A percentile compares a stretch with the other conserved stretches of the same genome.
These are phyloP conservation scores for Beta corolliflora DNA, from an alignment of 179 eudicot genomes.

Conservation along the genomic window DNA sequence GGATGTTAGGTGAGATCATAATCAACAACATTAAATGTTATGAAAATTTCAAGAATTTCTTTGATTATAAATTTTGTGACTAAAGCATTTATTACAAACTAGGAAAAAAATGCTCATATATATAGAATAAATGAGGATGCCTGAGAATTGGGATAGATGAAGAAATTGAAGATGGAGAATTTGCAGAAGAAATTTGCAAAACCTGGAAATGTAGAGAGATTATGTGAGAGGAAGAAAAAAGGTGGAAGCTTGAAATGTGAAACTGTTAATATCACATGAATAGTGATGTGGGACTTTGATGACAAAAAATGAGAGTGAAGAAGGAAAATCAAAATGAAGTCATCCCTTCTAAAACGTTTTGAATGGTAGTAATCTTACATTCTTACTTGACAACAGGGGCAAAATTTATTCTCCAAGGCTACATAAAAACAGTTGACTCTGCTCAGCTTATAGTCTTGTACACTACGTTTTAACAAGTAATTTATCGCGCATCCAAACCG, in stretches of 20 bases:
- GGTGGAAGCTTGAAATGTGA: neutral
- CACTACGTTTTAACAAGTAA: too few relatives aligned
- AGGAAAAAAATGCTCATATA: neutral
- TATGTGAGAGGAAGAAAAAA: neutral
- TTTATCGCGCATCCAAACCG: too few relatives aligned
- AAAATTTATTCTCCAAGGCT: neutral
- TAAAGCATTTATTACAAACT: neutral
- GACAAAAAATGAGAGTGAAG: neutral
- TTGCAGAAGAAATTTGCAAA: neutral
- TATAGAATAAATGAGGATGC: neutral
- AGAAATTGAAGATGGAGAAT: neutral
- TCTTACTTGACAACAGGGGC: neutral
- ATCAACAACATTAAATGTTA: slow-evolving; percentile 11
- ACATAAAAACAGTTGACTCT: too few relatives aligned
- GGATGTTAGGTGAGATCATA: neutral
- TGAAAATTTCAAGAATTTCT: slow-evolving; percentile 19
- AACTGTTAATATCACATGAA: slow-evolving; percentile 15
- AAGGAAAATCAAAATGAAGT: neutral
- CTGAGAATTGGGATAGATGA: neutral
- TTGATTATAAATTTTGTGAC: neutral
- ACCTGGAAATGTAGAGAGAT: neutral
- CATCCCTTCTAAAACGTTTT: neutral
- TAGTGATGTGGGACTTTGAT: slow-evolving; percentile 16
- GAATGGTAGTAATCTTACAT: neutral
- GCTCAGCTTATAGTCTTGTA: too few relatives aligned